Evolutionary conservation across 2,329 filamentous ascomycete species (phyloP).

Genomic region (Ophiosphaerella narmari): DNA sequence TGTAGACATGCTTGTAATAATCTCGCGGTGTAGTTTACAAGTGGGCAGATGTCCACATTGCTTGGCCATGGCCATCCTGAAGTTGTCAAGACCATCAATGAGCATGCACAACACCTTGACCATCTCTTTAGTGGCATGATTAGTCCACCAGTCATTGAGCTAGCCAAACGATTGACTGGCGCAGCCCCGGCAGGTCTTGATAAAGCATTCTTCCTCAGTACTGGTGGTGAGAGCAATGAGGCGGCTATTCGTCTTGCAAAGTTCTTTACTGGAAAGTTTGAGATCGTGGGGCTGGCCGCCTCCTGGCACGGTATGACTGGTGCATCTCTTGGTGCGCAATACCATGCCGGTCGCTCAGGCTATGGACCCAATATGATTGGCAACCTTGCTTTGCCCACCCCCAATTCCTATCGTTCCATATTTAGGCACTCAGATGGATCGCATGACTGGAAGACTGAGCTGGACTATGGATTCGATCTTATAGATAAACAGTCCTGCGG

Average conservation of each 20-base stretch:
- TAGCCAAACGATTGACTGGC: conserved; percentile 35
- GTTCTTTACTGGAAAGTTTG: conserved; percentile 66
- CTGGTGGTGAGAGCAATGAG: conserved; percentile 52
- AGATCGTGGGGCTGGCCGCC: conserved; percentile 64
- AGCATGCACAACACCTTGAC: conserved; percentile 35
- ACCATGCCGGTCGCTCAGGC: conserved; percentile 57
- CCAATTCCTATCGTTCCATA: conserved; percentile 64
- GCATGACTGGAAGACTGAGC: conserved; percentile 69
- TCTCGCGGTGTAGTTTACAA: conserved; percentile 6
- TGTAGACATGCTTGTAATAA: neutral
- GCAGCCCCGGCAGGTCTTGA: conserved; percentile 34
- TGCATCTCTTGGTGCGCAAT: conserved; percentile 58
- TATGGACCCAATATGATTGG: conserved; percentile 58
- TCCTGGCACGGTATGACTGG: conserved; percentile 67
- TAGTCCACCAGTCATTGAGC: conserved; percentile 38
- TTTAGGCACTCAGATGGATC: conserved; percentile 64
- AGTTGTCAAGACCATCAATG: conserved; percentile 34
- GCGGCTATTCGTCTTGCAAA: conserved; percentile 70
- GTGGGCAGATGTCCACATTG: conserved; percentile 33
- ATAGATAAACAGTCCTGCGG: conserved; percentile 64
- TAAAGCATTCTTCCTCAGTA: conserved; percentile 42
- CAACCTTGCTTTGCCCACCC: conserved; percentile 62
- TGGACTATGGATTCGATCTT: conserved; percentile 66
- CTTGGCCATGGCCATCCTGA: conserved; percentile 41
- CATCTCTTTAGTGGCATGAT: conserved; percentile 45